A percentile compares a stretch with the other conserved stretches of the same genome.
phyloP scores from a whole-genome alignment of 2,329 filamentous ascomycete species.

The Cladosporium sp. region DNA sequence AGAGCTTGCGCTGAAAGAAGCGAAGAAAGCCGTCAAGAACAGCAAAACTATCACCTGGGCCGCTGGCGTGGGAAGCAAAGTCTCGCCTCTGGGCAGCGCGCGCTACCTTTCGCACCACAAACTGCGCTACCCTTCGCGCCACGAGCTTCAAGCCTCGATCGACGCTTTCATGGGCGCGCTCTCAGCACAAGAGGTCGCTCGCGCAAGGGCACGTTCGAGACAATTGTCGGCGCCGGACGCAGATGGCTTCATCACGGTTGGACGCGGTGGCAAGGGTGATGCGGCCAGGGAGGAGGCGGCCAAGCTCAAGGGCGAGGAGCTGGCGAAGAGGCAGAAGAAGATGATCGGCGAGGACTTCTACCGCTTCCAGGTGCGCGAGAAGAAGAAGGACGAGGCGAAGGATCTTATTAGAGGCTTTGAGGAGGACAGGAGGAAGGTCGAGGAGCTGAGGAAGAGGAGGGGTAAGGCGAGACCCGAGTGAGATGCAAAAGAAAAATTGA shows the following conservation, averaged over 20 bases:
- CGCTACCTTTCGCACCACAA: constrained; percentile 65
- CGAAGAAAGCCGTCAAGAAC: constrained; percentile 58
- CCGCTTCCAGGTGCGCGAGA: constrained; percentile 78
- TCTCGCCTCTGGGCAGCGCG: constrained; percentile 57
- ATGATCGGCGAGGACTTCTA: constrained; percentile 73
- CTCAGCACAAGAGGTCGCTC: constrained; percentile 63
- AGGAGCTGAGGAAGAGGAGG: constrained; percentile 68
- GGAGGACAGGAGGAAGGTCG: constrained; percentile 71
- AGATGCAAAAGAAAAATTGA: neutral
- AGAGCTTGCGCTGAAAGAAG: constrained; percentile 74
- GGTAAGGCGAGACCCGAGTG: constrained; percentile 55
- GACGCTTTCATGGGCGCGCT: constrained; percentile 88
- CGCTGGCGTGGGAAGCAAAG: constrained; percentile 56
- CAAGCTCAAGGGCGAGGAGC: constrained; percentile 61
- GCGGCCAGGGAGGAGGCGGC: constrained; percentile 73
- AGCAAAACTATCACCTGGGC: constrained; percentile 68
- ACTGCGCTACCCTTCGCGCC: constrained; percentile 68
- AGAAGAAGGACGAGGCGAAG: constrained; percentile 71
- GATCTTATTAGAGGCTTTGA: constrained; percentile 72
- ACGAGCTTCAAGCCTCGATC: constrained; percentile 68
- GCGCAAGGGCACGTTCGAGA: constrained; percentile 61
- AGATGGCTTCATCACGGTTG: constrained; percentile 93
- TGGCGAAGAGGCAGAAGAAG: constrained; percentile 61
- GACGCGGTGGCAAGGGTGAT: constrained; percentile 70
- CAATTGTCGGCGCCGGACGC: constrained; percentile 81